A percentile compares a stretch with the other conserved stretches of the same genome.
These are phyloP conservation scores for Thielaviopsis populi DNA, from an alignment of 2,329 filamentous ascomycete species.

Conservation along the genomic window DNA sequence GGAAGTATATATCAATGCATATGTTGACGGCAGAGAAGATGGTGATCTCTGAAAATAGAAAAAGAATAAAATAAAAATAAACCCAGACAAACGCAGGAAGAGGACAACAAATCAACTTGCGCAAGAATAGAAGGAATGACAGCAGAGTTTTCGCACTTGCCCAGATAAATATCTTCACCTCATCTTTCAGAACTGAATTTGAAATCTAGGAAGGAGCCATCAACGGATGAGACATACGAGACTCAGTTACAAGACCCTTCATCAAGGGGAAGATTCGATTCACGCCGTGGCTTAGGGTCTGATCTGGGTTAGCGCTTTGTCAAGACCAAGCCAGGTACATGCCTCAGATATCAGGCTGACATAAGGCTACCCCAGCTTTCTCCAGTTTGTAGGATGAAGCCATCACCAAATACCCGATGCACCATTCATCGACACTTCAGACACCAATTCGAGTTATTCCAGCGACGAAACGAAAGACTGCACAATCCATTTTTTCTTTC, in stretches of 20 bases:
- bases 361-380: constrained; percentile 2
- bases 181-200: too few species aligned
- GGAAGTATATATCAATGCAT: too few species aligned
- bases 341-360: constrained; percentile 1
- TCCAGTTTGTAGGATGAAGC: background rate
- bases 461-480: background rate
- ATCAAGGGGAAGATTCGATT: background rate
- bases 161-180: background rate
- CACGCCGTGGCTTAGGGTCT: background rate
- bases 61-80: too few species aligned
- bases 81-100: background rate
- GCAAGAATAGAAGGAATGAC: background rate
- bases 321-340: background rate
- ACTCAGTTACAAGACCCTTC: too few species aligned
- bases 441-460: background rate
- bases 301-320: background rate
- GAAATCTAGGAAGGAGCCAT: too few species aligned
- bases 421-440: background rate
- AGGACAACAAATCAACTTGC: background rate
- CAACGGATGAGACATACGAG: too few species aligned
- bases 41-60: too few species aligned
- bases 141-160: background rate
- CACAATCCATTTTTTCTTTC: background rate
- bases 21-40: too few species aligned
- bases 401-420: background rate